phyloP scores from a whole-genome alignment of 2,329 filamentous ascomycete species.

The Byssothecium circinans region DNA sequence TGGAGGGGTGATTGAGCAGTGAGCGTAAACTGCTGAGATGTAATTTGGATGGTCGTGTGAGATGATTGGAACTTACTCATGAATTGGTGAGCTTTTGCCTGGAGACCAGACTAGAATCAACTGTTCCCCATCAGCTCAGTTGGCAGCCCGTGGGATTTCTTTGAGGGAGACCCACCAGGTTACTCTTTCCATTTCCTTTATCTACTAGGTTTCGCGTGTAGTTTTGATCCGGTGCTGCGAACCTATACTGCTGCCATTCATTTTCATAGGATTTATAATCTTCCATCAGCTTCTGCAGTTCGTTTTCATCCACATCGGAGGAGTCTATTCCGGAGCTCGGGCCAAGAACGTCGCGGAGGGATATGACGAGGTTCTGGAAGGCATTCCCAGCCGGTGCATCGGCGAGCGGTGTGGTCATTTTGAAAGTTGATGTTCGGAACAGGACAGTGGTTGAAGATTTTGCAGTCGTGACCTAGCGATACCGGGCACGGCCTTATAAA shows the following conservation, averaged over 20 bases:
- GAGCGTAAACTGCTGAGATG: no score
- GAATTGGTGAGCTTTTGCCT: constrained; percentile 79
- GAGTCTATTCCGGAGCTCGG: constrained; percentile 81
- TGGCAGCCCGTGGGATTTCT: no score
- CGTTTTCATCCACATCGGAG: constrained; percentile 74
- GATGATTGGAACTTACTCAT: constrained; percentile 67
- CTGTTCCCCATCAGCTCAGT: constrained; percentile 49
- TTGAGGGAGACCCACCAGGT: constrained; percentile 68
- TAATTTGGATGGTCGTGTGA: background rate
- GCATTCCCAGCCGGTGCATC: background rate
- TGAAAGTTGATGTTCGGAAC: background rate
- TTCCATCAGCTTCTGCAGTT: constrained; percentile 73
- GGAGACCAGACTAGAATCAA: constrained; percentile 89
- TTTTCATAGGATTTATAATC: constrained; percentile 68
- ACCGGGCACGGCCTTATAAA: background rate
- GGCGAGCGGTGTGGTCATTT: background rate
- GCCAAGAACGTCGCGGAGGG: constrained; percentile 74
- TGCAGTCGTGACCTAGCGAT: background rate
- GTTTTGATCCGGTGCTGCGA: constrained; percentile 67
- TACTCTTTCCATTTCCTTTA: constrained; percentile 81
- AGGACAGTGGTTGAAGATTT: background rate
- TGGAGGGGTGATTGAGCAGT: no score
- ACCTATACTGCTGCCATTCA: constrained; percentile 76
- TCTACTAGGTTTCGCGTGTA: constrained; percentile 92
- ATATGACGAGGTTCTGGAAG: constrained; percentile 71